Evolutionary conservation across 768 basidiomycete species (phyloP), one percentile per base, ranked within the genome.

Genomic region (Russula emetica): DNA sequence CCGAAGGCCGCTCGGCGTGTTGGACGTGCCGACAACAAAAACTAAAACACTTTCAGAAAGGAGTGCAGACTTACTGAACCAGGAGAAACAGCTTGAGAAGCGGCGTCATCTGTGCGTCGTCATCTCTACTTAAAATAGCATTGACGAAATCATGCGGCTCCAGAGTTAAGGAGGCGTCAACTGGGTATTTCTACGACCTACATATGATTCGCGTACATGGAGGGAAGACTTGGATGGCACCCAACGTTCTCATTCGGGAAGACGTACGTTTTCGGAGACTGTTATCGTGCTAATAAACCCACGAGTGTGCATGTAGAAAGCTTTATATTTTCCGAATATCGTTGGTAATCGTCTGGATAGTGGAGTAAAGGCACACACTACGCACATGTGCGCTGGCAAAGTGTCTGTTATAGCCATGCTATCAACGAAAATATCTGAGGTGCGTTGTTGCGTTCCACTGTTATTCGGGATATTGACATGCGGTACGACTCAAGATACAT

Each of bases 221-320:
- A 18, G 96, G 96, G 18, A 98, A 98, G 77, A 88, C 90, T 10
- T 98, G 93, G 94, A 83, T 94, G 57, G 94, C 94, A 13, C 95
- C 94, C 1, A 85, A 82, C 24, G 88, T 90, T 24, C 79, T 98
- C 69, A 94, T 98, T 66, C 85, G 86, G 32, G 91, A 94, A 77
- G 92, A 96, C 68, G 95, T 95, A 71, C 69, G 90, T 80, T 50
- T 53, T 30, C 51, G 14, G 1, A 16, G 28, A 30, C 22, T 40
- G 14, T 50, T 38, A 28, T 55, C 22, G 42, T 11, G 30, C 14
- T n/a, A 32, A 60, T 45, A 63, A 32, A 65, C n/a, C 3, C 20
- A 57, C 38, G 7, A 53, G 24, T 18, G 10, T 38, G 9, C 28
- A 38, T 22, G 2, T 71, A 98, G 95, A 90, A 87, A 87, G 85